Percentiles rank a stretch among this genome's conserved stretches.
phyloP scores from a whole-genome alignment of 495 filamentous ascomycete genomes.

The Zalerion maritima region DNA sequence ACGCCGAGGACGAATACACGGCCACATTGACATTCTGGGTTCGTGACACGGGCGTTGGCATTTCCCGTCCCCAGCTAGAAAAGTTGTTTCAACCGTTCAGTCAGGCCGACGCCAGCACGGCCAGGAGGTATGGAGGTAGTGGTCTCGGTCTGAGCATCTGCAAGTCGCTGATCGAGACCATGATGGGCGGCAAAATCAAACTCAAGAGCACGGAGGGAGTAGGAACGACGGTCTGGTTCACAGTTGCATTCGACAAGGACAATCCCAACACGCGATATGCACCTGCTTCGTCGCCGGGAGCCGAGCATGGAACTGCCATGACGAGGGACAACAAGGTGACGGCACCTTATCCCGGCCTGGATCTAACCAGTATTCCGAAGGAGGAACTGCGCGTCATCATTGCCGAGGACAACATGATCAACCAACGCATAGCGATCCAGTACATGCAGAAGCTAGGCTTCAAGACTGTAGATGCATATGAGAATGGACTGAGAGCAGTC shows the following conservation, averaged over 20 bases:
- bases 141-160: conserved; percentile 85
- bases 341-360: conserved; percentile 38
- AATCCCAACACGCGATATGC: conserved; percentile 27
- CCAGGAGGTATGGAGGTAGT: conserved; percentile 78
- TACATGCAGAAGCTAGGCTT: conserved; percentile 77
- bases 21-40: conserved; percentile 72
- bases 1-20: conserved; percentile 50
- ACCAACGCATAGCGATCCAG: conserved; percentile 79
- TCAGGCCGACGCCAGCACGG: conserved; percentile 77
- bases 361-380: conserved; percentile 52
- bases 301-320: conserved; percentile 39
- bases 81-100: conserved; percentile 86
- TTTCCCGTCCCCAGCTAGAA: conserved; percentile 61
- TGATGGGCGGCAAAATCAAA: conserved; percentile 70
- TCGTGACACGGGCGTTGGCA: conserved; percentile 82
- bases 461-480: conserved; percentile 62
- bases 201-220: conserved; percentile 60
- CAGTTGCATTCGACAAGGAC: conserved; percentile 67
- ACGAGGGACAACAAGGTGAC: conserved; percentile 7
- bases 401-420: conserved; percentile 85
- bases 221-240: conserved; percentile 80
- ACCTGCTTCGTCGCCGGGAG: conserved; percentile 20
- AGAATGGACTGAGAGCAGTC: conserved; percentile 72
- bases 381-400: conserved; percentile 73
- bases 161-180: conserved; percentile 86